phyloP scores from a whole-genome alignment of 2,329 filamentous ascomycete genomes.

The Ceratocystis alfenasii region DNA sequence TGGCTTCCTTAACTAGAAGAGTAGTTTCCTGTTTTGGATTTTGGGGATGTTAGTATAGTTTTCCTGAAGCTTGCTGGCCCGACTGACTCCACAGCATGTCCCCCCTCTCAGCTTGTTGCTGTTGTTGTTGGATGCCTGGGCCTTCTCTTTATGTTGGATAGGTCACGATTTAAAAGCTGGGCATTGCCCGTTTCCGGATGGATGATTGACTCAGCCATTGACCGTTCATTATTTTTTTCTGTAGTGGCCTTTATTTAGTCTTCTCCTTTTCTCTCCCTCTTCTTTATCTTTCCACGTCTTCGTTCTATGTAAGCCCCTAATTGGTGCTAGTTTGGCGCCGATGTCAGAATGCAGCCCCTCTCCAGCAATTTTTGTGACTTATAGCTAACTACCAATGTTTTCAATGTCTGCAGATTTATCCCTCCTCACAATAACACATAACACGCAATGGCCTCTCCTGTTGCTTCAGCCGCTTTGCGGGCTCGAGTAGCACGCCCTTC shows the following conservation, averaged over 20 bases:
- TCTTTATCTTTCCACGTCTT: slow-evolving; percentile 12
- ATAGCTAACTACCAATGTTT: slow-evolving; percentile 9
- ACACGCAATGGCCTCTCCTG: slow-evolving; percentile 36
- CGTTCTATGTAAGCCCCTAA: neutral
- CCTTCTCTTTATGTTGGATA: neutral
- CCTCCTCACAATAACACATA: neutral
- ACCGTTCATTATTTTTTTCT: slow-evolving; percentile 17
- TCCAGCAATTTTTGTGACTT: neutral
- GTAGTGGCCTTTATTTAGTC: slow-evolving; percentile 7
- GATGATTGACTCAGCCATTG: neutral
- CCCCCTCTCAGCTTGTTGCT: neutral
- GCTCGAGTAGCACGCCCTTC: slow-evolving; percentile 63
- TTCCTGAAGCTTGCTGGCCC: neutral
- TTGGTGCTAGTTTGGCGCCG: neutral
- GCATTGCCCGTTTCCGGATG: neutral
- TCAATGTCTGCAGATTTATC: slow-evolving; percentile 19
- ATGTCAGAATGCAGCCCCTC: neutral
- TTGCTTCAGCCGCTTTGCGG: slow-evolving; percentile 62
- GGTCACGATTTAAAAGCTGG: slow-evolving; percentile 1
- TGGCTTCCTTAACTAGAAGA: slow-evolving; percentile 7
- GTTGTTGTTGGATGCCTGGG: neutral
- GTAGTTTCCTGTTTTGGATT: neutral
- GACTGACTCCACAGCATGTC: slow-evolving; percentile 3
- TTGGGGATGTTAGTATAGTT: neutral
- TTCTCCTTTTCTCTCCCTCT: slow-evolving; percentile 13